Base-by-base conservation (phyloP, 805 yeast species). In the Starmerella apis region DNA sequence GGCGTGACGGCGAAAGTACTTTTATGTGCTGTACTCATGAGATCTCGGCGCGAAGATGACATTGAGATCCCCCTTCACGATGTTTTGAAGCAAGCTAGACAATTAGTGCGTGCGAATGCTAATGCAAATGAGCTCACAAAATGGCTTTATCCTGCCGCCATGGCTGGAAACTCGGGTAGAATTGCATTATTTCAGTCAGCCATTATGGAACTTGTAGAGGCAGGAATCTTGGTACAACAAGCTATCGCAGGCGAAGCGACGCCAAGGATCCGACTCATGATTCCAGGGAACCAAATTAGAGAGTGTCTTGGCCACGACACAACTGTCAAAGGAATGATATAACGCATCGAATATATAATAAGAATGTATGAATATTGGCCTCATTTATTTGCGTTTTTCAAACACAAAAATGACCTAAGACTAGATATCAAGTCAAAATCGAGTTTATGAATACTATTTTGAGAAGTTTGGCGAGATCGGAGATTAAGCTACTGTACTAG, bases 61-160 rank as follows among this genome's bases (percentile, higher is more conserved):
- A 82, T 81, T 1, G 96, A 86, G 55, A 79, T 79, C 51, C 63
- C 79, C 0, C 61, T 87, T 37, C 90, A 90, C 22, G 92, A 84
- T 55, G 71, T 88, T 1, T 71, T 85, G 23, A 94, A 86, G 61
- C 95, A 87, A 61, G 71, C 83, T 62, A 76, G 74, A 49, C 75
- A 75, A 38, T 64, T 80, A 4, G 68, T 75, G 14, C 68, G 75
- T 53, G 59, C 74, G 9, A 71, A 70, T 44, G 52, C 64, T 60
- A 64, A 43, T 59, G 58, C 55, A 47, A 65, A 30, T 54, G 60
- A 45, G 58, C 57, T 52, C 52, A 30, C 44, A 1, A 28, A 38
- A 11, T 43, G 56, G 25, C 55, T 65, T 1, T 57, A 55, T 27
- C 50, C 52, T 2, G 46, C 52, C 16, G 33, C 68, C 6, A 65